Evolutionary conservation across 2,329 filamentous ascomycete genomes (phyloP).

Genomic region (Aspergillus pseudoglaucus): DNA sequence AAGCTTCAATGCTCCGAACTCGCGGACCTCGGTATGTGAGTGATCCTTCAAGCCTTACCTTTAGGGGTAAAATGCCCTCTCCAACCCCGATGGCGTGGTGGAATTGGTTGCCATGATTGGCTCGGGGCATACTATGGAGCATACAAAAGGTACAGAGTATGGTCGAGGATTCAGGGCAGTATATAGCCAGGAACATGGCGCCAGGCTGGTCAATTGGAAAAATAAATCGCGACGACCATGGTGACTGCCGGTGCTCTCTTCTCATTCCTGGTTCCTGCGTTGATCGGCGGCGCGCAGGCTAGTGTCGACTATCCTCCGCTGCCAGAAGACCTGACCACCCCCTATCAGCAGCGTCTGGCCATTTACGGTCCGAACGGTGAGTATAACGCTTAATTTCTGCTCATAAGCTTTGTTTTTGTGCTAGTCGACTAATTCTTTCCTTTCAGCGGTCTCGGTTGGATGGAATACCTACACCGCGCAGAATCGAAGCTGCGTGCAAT

Average conservation of each 20-base stretch:
- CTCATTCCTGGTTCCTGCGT: neutral
- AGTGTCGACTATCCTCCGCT: conserved; percentile 39
- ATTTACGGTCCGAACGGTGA: conserved; percentile 46
- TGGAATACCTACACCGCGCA: conserved; percentile 53
- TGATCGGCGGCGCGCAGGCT: conserved; percentile 11
- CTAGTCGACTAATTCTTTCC: neutral
- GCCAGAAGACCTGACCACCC: conserved; percentile 47
- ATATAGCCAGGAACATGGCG: neutral
- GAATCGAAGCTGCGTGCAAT: conserved; percentile 45
- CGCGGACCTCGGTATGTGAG: no score
- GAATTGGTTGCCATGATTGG: neutral
- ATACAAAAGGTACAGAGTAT: neutral
- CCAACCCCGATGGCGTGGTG: neutral
- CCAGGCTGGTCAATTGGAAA: neutral
- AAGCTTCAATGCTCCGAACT: no score
- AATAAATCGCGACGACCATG: neutral
- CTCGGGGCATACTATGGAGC: no score
- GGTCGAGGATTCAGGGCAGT: neutral
- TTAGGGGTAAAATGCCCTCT: no score
- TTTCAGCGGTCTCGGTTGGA: conserved; percentile 45
- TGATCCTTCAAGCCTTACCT: no score
- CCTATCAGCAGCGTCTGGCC: conserved; percentile 49
- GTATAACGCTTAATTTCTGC: conserved; percentile 4
- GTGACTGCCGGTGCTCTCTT: neutral
- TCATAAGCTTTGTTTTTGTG: neutral